phyloP scores from a whole-genome alignment of 2,329 filamentous ascomycete genomes.

The Rhynchosporium agropyri region DNA sequence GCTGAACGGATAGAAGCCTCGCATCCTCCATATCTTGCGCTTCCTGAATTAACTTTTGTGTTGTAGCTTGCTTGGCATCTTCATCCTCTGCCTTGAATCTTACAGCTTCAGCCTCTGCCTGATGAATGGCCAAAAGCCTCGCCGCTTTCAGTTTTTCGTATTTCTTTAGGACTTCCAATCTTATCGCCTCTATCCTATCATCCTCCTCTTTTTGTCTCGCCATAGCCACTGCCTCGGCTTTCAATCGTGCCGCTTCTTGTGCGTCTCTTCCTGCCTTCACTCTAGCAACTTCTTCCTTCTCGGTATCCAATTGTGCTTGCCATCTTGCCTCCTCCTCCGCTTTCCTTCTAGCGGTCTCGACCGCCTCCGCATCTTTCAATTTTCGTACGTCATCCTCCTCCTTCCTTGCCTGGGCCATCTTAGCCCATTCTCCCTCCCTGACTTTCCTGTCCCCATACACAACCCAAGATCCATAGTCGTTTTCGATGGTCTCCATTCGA shows the following conservation, averaged over 20 bases:
- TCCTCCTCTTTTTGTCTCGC: constrained; percentile 28
- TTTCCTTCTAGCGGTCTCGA: constrained; percentile 23
- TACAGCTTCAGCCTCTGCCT: constrained; percentile 14
- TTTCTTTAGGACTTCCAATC: constrained; percentile 18
- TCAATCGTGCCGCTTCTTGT: constrained; percentile 12
- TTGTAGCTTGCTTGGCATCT: constrained; percentile 10
- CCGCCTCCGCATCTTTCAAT: constrained; percentile 31
- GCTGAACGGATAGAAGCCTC: constrained; percentile 4
- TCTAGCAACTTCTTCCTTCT: constrained; percentile 24
- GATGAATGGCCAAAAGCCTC: constrained; percentile 1
- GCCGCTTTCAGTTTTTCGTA: constrained; percentile 17
- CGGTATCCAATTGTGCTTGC: constrained; percentile 19
- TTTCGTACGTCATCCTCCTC: constrained; percentile 38
- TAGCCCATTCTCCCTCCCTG: constrained; percentile 63
- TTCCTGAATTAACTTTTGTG: constrained; percentile 15
- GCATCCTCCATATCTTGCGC: constrained; percentile 17
- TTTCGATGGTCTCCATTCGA: constrained; percentile 78
- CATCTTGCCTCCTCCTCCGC: constrained; percentile 25
- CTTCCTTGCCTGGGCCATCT: constrained; percentile 32
- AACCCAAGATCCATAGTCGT: constrained; percentile 78
- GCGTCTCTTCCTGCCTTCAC: constrained; percentile 11
- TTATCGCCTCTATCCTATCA: constrained; percentile 13
- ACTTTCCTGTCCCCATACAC: constrained; percentile 74
- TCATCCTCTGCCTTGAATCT: constrained; percentile 26
- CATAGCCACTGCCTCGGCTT: not conserved